Conservation (phyloP, 192 early-diverging fungal genomes). For the Ambispora gerdemannii region DNA sequence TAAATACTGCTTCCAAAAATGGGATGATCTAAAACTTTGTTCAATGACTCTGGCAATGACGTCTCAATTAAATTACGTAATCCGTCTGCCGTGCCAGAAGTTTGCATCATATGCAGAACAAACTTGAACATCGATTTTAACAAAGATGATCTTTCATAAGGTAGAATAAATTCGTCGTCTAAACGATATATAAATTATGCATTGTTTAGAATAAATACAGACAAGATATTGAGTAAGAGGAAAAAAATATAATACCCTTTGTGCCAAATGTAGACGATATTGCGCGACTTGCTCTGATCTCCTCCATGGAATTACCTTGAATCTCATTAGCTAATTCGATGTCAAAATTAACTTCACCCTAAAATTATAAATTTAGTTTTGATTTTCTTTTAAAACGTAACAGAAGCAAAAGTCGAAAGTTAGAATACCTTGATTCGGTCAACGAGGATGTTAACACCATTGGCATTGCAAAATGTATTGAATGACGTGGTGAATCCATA, state of each 20-base stretch:
- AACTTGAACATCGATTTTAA: conserved; percentile 90
- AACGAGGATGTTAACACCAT: conserved; percentile 77
- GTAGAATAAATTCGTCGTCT: conserved; percentile 40
- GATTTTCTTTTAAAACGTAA: no score
- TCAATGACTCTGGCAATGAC: conserved; percentile 70
- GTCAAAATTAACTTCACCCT: conserved; percentile 58
- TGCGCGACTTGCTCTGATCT: conserved; percentile 31
- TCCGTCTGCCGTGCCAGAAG: conserved; percentile 84
- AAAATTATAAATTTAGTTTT: no score
- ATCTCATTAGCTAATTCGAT: conserved; percentile 34
- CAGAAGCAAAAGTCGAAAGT: not conserved
- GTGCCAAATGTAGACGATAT: not conserved
- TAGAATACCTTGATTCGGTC: conserved; percentile 65
- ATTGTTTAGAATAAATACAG: no score
- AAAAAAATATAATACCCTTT: conserved; percentile 3
- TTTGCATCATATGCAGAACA: conserved; percentile 90
- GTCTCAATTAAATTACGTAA: conserved; percentile 95
- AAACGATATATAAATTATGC: conserved; percentile 20
- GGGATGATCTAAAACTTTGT: conserved; percentile 68
- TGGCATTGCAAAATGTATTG: conserved; percentile 74
- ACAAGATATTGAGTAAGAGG: not conserved
- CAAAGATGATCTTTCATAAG: conserved; percentile 71
- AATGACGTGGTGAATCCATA: conserved; percentile 76
- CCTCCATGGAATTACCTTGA: conserved; percentile 43
- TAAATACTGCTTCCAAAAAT: conserved; percentile 82